Base-by-base conservation (phyloP, 2,329 filamentous ascomycete species). In the Alternaria dauci region DNA sequence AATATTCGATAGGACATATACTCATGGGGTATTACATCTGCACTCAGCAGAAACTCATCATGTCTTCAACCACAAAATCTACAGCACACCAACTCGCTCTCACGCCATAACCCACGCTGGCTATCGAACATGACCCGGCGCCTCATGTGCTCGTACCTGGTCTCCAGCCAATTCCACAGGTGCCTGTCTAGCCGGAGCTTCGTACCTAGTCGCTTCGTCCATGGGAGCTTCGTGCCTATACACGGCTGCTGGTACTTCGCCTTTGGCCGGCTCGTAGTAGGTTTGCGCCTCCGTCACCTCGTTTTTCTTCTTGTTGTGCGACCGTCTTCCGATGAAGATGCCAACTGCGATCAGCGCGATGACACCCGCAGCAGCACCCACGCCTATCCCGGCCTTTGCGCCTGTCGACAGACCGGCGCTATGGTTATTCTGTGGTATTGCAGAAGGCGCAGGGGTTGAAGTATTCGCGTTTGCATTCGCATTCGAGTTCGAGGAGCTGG, bases 191-290 rank as follows among this genome's bases (percentile, higher is more conserved):
- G 23, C 20, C 46, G 46, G 46, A 50, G 46, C 46, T 23, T 50
- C 46, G 1, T 34, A 1, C 1, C 12, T 20, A 28, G 32, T 34
- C n/a, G 1, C 8, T 11, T 11, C 44, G n/a, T 34, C 1, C 11
- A 16, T 34, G 9, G 44, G 44, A 23, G 44, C 44, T 25, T 48
- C 44, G 44, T 50, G 20, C 30, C 46, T 50, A 36, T 36, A 50
- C 12, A 8, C 30, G 11, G 30, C 20, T 23, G 23, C n/a, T 23
- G 30, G 28, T 16, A 50, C n/a, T 36, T 20, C 30, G 23, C 2
- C 14, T 36, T 50, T 50, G 20, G 23, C 46, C n/a, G 46, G 46
- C 14, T 50, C 30, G 12, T 50, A 36, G 30, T 50, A 50, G 46
- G 18, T 50, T 26, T 18, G 36, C 46, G 20, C 23, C 20, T 50